A percentile compares a stretch with the other conserved stretches of the same genome.
Evolutionary conservation across 768 basidiomycete species (phyloP).

Genomic region (Xerocomellus chrysenteron): DNA sequence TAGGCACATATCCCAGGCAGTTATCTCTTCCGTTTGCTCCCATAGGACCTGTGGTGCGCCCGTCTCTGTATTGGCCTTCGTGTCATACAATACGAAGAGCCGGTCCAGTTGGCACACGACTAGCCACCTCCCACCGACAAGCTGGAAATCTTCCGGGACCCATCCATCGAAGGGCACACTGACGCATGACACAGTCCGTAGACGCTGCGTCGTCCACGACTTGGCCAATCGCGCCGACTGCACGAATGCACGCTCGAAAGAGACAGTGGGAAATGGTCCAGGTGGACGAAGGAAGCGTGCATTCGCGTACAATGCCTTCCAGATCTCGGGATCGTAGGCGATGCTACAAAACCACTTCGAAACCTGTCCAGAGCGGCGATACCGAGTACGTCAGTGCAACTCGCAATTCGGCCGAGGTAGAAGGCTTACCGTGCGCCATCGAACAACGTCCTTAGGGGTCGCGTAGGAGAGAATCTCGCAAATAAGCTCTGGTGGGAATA

Average conservation of each 20-base stretch:
- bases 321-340: not conserved
- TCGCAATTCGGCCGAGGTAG: too few species aligned
- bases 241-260: not conserved
- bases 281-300: not conserved
- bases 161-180: not conserved
- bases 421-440: too few species aligned
- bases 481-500: not conserved
- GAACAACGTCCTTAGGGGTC: too few species aligned
- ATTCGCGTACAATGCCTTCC: not conserved
- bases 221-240: not conserved
- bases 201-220: not conserved
- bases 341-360: too few species aligned
- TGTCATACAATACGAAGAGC: conserved; percentile 3
- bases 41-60: not conserved
- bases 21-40: not conserved
- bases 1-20: not conserved
- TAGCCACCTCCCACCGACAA: conserved; percentile 5
- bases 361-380: too few species aligned
- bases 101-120: not conserved
- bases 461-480: not conserved
- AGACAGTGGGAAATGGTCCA: not conserved
- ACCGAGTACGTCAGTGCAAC: too few species aligned
- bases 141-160: too few species aligned
- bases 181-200: not conserved
- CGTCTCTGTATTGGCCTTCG: not conserved